A percentile compares a stretch with the other conserved stretches of the same genome.
Evolutionary conservation across 345 rosid genomes (phyloP).

Genomic region (Aurinia saxatilis): DNA sequence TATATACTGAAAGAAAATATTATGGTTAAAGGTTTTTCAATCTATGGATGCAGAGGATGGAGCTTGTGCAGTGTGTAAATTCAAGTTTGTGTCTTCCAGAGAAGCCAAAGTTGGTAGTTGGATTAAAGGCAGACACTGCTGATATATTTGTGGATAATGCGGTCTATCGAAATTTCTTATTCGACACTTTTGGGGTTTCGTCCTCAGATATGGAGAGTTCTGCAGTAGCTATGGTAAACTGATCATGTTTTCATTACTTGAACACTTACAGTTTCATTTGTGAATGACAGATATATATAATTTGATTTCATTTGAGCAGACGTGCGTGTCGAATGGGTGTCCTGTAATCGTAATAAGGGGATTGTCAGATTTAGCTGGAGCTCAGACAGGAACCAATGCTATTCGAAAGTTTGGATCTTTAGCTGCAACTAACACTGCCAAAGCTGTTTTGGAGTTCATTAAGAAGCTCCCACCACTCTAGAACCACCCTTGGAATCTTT

Average conservation of each 20-base stretch:
- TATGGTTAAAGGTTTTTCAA: neutral
- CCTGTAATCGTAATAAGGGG: slow-evolving; percentile 40
- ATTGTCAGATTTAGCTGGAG: slow-evolving; percentile 45
- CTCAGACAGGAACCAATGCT: slow-evolving; percentile 28
- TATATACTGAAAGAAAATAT: too few relatives aligned
- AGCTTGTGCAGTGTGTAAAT: slow-evolving; percentile 38
- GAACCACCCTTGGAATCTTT: neutral
- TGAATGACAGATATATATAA: neutral
- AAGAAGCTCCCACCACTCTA: slow-evolving; percentile 8
- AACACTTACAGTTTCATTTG: neutral
- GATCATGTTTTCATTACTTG: neutral
- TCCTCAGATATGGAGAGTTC: slow-evolving; percentile 49
- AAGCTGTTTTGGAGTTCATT: slow-evolving; percentile 35
- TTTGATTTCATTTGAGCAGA: slow-evolving; percentile 18
- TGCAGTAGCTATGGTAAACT: slow-evolving; percentile 43
- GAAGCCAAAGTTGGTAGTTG: slow-evolving; percentile 42
- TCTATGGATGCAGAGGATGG: slow-evolving; percentile 29
- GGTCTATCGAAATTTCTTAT: slow-evolving; percentile 41
- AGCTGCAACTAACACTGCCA: slow-evolving; percentile 39
- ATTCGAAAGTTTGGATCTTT: slow-evolving; percentile 29
- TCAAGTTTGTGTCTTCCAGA: slow-evolving; percentile 39
- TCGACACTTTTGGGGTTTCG: slow-evolving; percentile 32
- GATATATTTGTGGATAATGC: slow-evolving; percentile 47
- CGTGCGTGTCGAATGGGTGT: slow-evolving; percentile 45
- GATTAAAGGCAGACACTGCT: slow-evolving; percentile 39